Percentiles rank a stretch among this genome's conserved stretches.
These are phyloP conservation scores for Logfia minima DNA, from an alignment of 129 eudicot species.

Conservation along the genomic window DNA sequence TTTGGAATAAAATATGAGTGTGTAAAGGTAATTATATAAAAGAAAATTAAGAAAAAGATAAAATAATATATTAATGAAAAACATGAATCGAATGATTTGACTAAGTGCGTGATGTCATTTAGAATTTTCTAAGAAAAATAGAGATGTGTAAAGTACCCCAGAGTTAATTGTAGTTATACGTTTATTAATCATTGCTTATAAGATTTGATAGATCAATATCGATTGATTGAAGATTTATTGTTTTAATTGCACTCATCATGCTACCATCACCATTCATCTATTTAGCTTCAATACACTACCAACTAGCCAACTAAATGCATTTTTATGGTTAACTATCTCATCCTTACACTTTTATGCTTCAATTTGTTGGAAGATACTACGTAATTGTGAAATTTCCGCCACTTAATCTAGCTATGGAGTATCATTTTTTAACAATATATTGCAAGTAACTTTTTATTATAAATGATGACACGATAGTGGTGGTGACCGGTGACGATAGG, in stretches of 20 bases:
- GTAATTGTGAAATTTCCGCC: neutral
- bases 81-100: no score
- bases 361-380: neutral
- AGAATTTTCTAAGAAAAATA: no score
- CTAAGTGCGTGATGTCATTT: no score
- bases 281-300: neutral
- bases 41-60: no score
- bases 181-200: neutral
- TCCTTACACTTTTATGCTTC: neutral
- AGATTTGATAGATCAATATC: neutral
- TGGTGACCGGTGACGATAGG: conserved; percentile 8
- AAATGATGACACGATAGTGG: neutral
- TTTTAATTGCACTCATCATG: conserved; percentile 4
- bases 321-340: neutral
- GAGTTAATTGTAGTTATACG: conserved; percentile 2
- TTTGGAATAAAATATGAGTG: no score
- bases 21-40: no score
- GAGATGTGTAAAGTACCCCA: no score
- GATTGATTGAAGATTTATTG: conserved; percentile 3
- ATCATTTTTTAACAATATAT: no score
- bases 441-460: neutral
- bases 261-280: neutral
- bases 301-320: neutral
- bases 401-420: no score
- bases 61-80: no score